Evolutionary conservation across 164 flowering plant species (phyloP), one percentile per base, ranked within the genome.

Genomic region (Chloranthus sessilifolius): DNA sequence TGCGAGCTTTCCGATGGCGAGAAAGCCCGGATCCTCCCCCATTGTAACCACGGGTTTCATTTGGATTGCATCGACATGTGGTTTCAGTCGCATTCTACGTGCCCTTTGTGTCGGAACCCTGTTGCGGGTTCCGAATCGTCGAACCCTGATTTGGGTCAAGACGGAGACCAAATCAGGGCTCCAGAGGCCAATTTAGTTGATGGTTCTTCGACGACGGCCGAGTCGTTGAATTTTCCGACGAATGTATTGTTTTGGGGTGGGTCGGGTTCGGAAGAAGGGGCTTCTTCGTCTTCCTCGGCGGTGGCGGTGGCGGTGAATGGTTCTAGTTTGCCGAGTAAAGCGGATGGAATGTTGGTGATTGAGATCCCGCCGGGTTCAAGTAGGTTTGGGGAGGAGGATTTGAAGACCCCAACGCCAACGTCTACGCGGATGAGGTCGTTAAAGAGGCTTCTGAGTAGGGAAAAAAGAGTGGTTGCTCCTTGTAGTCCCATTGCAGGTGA

Each of bases 41-140:
- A 60, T 26, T 81, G 88, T 61, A 73, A 64, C 42, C 88, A 81
- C 50, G 80, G 82, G 0, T 81, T 81, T 58, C 84, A 81, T 55
- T 66, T 71, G 16, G 82, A 77, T 14, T 79, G 88, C 57, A 81
- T 81, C 16, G 84, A 78, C 59, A 79, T 67, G 80, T 81, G 88
- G 88, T 77, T 81, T 34, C 76, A 69, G 39, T 76, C 84, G 1
- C 88, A 81, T 42, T 70, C 84, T 14, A 76, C 84, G 11, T 81
- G 88, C 61, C 83, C 81, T 0, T 60, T 78, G 5, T 81, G 88
- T 28, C 63, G 88, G 33, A 66, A 55, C 62, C 49, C 61, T 0
- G 75, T 80, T 15, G n/a, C n/a, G 1, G 26, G 9, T 43, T 27
- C 34, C 14, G 44, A 26, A 7, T 38, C 46, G 3, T 11, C 25